These are phyloP conservation scores for Fusarium clavum DNA, from an alignment of 2,329 filamentous ascomycete species.

Conservation along the genomic window DNA sequence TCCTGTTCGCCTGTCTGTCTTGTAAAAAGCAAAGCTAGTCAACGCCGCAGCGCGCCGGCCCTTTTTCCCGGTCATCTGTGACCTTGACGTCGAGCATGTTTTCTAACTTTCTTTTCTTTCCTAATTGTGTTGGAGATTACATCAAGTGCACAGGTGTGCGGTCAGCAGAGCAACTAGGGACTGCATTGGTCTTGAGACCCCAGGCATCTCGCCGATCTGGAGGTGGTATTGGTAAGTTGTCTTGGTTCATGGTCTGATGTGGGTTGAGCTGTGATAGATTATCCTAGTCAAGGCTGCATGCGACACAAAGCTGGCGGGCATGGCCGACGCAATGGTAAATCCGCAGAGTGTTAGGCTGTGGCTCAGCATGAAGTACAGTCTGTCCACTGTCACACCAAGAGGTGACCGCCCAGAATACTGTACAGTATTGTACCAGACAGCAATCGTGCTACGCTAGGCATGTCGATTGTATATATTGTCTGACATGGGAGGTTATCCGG, in stretches of 20 bases:
- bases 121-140: neutral
- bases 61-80: conserved; percentile 14
- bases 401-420: conserved; percentile 24
- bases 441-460: neutral
- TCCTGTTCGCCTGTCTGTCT: conserved; percentile 33
- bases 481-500: conserved; percentile 28
- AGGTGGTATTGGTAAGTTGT: conserved; percentile 7
- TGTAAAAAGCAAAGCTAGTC: conserved; percentile 38
- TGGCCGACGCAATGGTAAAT: conserved; percentile 28
- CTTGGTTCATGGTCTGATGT: conserved; percentile 43
- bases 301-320: conserved; percentile 34
- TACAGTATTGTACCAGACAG: conserved; percentile 6
- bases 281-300: conserved; percentile 45
- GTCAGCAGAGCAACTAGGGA: neutral
- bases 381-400: conserved; percentile 20
- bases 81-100: neutral
- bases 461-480: conserved; percentile 17
- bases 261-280: conserved; percentile 31
- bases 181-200: neutral
- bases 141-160: neutral
- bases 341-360: conserved; percentile 32
- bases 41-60: conserved; percentile 26
- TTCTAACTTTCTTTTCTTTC: neutral
- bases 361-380: conserved; percentile 43
- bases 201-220: neutral